Percentiles rank a stretch among this genome's conserved stretches.
Conservation (phyloP, 495 filamentous ascomycete genomes). For the Daldinia vernicosa region DNA sequence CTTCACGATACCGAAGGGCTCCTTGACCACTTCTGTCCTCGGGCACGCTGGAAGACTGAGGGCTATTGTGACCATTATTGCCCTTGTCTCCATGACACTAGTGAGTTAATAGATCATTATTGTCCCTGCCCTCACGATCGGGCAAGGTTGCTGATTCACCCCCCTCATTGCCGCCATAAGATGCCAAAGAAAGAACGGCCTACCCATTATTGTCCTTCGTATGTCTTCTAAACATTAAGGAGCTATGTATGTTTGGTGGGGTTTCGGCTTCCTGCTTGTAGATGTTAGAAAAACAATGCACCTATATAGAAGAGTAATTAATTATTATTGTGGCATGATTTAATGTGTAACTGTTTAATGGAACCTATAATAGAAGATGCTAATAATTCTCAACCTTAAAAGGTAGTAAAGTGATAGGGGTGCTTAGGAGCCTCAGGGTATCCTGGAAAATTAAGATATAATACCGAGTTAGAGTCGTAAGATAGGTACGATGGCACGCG, state of each 20-base stretch:
- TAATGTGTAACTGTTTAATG: neutral
- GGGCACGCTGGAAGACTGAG: neutral
- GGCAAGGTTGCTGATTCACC: too few relatives aligned
- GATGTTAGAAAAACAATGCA: neutral
- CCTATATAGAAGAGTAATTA: neutral
- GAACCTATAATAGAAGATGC: neutral
- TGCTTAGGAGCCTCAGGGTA: too few relatives aligned
- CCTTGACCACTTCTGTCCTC: conserved; percentile 30
- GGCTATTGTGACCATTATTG: conserved; percentile 32
- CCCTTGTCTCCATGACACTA: conserved; percentile 23
- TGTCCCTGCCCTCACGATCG: neutral
- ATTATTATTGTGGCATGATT: neutral
- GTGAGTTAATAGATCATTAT: neutral
- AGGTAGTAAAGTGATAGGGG: too few relatives aligned
- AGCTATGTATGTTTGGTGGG: neutral
- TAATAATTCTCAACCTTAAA: too few relatives aligned
- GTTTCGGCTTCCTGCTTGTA: neutral
- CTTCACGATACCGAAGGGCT: conserved; percentile 12
- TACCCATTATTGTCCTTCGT: conserved; percentile 16
- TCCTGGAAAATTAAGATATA: too few relatives aligned
- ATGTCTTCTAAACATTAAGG: neutral
- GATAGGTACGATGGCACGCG: neutral
- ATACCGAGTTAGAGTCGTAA: neutral
- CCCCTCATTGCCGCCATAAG: too few relatives aligned
- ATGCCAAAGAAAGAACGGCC: neutral